Evolutionary conservation across 2,329 filamentous ascomycete genomes (phyloP).

Genomic region (Colletotrichum tropicale): DNA sequence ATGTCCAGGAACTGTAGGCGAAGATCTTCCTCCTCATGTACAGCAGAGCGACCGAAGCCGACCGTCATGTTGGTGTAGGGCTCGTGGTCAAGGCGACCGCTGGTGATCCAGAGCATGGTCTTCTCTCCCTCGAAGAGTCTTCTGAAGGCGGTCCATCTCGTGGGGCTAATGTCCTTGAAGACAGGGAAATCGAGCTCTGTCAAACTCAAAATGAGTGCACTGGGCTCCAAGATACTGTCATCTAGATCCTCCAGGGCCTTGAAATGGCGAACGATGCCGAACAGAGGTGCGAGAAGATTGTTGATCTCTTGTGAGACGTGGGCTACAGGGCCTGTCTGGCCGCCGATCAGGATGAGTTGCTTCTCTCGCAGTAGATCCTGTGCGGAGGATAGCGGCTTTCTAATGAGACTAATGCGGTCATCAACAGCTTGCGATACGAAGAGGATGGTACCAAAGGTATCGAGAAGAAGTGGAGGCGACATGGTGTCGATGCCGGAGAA

Average conservation of each 20-base stretch:
- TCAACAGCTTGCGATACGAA: conserved; percentile 21
- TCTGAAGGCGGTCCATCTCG: conserved; percentile 20
- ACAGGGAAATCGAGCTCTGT: conserved; percentile 23
- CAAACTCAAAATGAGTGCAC: background rate
- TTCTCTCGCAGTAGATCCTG: background rate
- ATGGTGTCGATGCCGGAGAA: conserved; percentile 15
- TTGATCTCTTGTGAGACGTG: background rate
- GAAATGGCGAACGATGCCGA: background rate
- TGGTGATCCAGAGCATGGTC: conserved; percentile 24
- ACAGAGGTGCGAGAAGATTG: background rate
- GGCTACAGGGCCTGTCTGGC: background rate
- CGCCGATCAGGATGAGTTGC: background rate
- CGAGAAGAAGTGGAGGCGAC: background rate
- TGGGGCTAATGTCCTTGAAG: conserved; percentile 37
- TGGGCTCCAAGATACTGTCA: background rate
- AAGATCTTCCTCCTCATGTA: background rate
- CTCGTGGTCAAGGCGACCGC: conserved; percentile 16
- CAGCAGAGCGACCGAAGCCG: conserved; percentile 5
- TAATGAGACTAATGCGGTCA: conserved; percentile 1
- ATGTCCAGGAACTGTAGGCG: conserved; percentile 13
- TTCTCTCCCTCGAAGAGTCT: conserved; percentile 9
- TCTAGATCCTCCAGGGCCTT: background rate
- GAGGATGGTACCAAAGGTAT: conserved; percentile 19
- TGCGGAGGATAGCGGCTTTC: background rate
- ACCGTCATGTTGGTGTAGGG: conserved; percentile 23